Conservation (phyloP, 257 asterid genomes). For the Sherardia arvensis region DNA sequence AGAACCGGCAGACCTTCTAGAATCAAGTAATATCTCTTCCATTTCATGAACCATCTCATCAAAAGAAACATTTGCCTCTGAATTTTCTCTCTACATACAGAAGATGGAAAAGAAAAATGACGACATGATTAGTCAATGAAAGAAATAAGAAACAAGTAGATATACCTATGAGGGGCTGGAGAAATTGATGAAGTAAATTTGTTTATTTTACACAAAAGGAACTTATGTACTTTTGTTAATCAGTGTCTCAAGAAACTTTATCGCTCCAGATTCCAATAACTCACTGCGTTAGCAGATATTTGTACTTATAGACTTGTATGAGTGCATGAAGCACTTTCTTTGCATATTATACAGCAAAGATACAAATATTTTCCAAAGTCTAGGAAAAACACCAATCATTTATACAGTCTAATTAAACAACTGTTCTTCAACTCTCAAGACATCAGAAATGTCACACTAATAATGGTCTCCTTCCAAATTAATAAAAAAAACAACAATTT, state of each 20-base stretch:
- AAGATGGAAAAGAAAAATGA: not conserved
- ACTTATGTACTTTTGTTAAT: not conserved
- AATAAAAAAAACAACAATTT: not conserved
- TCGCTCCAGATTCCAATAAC: not conserved
- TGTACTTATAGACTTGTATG: not conserved
- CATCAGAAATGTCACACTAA: not conserved
- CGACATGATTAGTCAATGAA: not conserved
- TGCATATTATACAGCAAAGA: not conserved
- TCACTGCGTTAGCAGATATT: not conserved
- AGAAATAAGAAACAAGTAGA: not conserved
- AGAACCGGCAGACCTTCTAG: constrained; percentile 43
- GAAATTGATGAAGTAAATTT: no score
- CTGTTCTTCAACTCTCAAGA: not conserved
- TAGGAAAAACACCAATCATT: not conserved
- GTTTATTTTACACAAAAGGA: not conserved
- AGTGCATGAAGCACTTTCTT: not conserved
- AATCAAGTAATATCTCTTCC: constrained; percentile 89
- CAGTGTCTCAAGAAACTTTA: not conserved
- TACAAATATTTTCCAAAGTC: not conserved
- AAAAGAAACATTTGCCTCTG: constrained; percentile 47
- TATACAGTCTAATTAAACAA: not conserved
- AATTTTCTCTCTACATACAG: constrained; percentile 36
- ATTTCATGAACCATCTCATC: constrained; percentile 85
- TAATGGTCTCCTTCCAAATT: not conserved
- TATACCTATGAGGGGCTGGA: not conserved